Evolutionary conservation across 257 asterid genomes (phyloP), one percentile per base, ranked within the genome.

Genomic region (Lavandula angustifolia): DNA sequence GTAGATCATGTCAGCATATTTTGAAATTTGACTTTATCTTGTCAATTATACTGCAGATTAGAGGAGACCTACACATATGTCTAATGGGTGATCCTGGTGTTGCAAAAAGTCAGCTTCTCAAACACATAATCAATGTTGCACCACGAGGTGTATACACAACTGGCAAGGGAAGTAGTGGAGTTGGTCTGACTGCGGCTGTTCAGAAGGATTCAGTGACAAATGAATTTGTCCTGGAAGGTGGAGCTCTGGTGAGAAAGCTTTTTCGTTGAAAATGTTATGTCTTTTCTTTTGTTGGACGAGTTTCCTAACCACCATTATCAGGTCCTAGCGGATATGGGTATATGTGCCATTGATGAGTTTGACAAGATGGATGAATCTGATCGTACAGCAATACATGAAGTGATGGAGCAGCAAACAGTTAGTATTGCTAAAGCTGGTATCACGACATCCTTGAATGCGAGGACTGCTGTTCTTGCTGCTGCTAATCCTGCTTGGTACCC

Each of bases 341-440:
- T 90, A 40, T 94, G 97, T 75, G 99, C 99, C 76, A 94, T 94
- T 52, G 99, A 94, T 69, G 97, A 94, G 78, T 94, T 94, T 3
- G 99, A 94, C 82, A 94, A 94, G 75, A 94, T 94, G 99, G 98
- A 94, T 14, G 99, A 94, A 60, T 84, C 91, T 33, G 99, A 94
- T 71, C 88, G 98, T 53, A 94, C 99, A 43, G 95, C 98, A 40
- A 90, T 94, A 63, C 99, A 90, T 72, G 99, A 94, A 84, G 99
- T 94, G 55, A 90, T 94, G 99, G 99, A 94, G 81, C 99, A 94
- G 83, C 98, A 94, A 83, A 94, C 99, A 60, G 98, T 94, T 58
- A 94, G 96, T 76, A 94, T 90, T 64, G 99, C 99, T 11, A 90
- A 94, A 78, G 99, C 98, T 80, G 99, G 99, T 62, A 94, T 94